These are phyloP conservation scores for Pisolithus albus DNA, from an alignment of 768 basidiomycete species.

Conservation along the genomic window DNA sequence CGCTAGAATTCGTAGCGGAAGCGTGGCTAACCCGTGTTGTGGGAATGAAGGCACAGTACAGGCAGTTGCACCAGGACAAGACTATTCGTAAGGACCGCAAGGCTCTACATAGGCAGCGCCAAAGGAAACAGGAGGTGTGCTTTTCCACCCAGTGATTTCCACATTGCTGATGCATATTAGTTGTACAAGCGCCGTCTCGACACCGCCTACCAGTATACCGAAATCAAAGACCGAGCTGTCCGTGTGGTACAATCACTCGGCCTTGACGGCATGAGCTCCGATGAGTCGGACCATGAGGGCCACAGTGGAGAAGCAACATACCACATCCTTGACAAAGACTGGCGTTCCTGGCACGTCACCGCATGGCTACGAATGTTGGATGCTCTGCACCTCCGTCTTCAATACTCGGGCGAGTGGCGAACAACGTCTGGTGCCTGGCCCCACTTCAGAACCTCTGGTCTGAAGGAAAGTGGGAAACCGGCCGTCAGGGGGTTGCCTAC, in stretches of 20 bases:
- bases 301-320: background rate
- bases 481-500: background rate
- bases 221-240: background rate
- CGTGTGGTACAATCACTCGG: background rate
- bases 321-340: background rate
- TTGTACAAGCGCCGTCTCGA: background rate
- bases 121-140: background rate
- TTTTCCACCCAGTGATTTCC: background rate
- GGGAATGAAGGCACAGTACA: background rate
- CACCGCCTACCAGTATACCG: background rate
- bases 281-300: background rate
- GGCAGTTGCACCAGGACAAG: background rate
- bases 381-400: background rate
- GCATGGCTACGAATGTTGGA: background rate
- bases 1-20: background rate
- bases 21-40: background rate
- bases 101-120: background rate
- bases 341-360: background rate
- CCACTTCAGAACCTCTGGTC: background rate
- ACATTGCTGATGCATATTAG: background rate
- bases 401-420: background rate
- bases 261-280: constrained; percentile 1
- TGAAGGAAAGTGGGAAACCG: background rate
- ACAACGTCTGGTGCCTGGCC: background rate
- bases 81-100: background rate